Evolutionary conservation across 768 basidiomycete species (phyloP).

Genomic region (Boletus sp.): DNA sequence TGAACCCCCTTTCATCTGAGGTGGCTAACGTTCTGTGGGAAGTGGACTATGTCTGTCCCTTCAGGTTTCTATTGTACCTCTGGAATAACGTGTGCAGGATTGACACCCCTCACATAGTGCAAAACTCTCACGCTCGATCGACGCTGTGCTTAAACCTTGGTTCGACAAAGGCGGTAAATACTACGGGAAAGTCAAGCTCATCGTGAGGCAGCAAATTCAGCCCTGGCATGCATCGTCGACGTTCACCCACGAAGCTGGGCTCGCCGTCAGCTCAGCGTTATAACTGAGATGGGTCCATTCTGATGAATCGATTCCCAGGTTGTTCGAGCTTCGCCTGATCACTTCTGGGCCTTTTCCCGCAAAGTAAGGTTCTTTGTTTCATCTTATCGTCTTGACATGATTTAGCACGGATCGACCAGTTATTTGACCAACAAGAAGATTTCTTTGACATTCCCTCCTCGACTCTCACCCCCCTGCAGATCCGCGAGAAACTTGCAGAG

Average conservation of each 20-base stretch:
- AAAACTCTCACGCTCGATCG: constrained; percentile 59
- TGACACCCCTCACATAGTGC: constrained; percentile 39
- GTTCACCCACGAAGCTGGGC: constrained; percentile 74
- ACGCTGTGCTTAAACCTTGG: constrained; percentile 58
- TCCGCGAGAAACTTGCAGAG: constrained; percentile 68
- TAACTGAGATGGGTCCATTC: neutral
- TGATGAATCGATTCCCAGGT: constrained; percentile 42
- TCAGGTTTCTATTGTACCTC: constrained; percentile 44
- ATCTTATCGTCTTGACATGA: neutral
- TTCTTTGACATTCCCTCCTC: constrained; percentile 78
- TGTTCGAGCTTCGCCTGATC: constrained; percentile 65
- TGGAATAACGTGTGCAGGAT: neutral
- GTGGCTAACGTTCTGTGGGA: neutral
- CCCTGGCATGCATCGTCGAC: constrained; percentile 82
- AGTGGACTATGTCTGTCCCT: constrained; percentile 91
- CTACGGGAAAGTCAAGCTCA: constrained; percentile 68
- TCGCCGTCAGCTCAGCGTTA: constrained; percentile 54
- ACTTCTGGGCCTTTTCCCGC: constrained; percentile 78
- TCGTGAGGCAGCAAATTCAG: constrained; percentile 70
- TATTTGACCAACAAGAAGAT: constrained; percentile 74
- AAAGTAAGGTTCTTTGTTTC: constrained; percentile 41
- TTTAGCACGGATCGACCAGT: constrained; percentile 37
- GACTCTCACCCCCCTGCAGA: constrained; percentile 63
- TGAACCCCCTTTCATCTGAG: neutral
- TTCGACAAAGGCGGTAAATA: constrained; percentile 60